phyloP scores from a whole-genome alignment of 768 basidiomycete genomes.

The Pleurotus tuoliensis region DNA sequence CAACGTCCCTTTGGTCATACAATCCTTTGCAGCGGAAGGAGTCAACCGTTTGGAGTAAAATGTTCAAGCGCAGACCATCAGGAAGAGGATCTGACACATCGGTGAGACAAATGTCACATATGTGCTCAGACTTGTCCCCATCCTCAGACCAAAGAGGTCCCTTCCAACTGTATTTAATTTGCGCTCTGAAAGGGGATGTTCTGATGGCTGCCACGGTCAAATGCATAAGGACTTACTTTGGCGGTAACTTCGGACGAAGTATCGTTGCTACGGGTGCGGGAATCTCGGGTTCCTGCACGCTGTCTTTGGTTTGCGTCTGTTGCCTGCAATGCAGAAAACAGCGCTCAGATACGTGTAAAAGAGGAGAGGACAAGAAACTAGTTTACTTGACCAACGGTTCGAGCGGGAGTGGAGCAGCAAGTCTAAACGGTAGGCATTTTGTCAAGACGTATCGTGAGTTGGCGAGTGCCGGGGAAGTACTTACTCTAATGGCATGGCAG shows the following conservation, averaged over 20 bases:
- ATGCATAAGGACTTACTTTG: constrained; percentile 15
- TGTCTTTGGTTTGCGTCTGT: too few species aligned
- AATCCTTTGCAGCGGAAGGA: constrained; percentile 43
- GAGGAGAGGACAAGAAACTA: neutral
- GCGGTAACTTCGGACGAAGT: constrained; percentile 8
- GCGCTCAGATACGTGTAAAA: too few species aligned
- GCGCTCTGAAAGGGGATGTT: constrained; percentile 34
- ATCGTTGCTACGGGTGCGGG: constrained; percentile 2
- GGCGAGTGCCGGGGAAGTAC: constrained; percentile 9
- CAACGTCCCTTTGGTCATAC: constrained; percentile 44
- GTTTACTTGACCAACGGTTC: constrained; percentile 1
- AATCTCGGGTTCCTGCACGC: constrained; percentile 7
- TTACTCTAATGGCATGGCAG: constrained; percentile 38
- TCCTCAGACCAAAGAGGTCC: constrained; percentile 47
- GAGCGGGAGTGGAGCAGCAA: constrained; percentile 29
- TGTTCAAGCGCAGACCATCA: constrained; percentile 45
- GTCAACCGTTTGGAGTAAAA: constrained; percentile 37
- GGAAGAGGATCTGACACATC: constrained; percentile 37
- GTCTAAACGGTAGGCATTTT: constrained; percentile 14
- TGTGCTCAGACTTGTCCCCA: constrained; percentile 31
- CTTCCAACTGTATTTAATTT: constrained; percentile 64
- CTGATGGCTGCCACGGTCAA: too few species aligned
- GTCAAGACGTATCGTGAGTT: too few species aligned
- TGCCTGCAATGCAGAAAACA: too few species aligned
- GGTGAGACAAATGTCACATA: constrained; percentile 47